Conservation (phyloP, 345 rosid species). For the Xanthoceras sorbifolium region DNA sequence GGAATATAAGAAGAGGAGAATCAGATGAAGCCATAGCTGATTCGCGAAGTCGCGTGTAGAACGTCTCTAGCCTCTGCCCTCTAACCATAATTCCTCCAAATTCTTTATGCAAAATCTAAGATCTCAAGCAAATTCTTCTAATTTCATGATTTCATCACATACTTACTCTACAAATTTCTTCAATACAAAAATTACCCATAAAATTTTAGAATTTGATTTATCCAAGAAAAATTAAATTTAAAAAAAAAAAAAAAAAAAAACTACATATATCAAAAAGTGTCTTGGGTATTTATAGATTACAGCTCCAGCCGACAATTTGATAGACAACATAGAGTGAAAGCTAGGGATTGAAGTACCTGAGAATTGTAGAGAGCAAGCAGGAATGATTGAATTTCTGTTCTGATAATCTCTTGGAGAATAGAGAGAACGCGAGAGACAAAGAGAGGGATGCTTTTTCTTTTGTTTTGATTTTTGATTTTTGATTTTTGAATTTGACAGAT, state of each 20-base stretch:
- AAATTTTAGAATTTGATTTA: no score
- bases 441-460: no score
- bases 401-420: not conserved
- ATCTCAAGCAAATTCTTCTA: no score
- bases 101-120: not conserved
- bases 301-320: not conserved
- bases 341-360: constrained; percentile 21
- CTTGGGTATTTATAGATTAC: not conserved
- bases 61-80: constrained; percentile 62
- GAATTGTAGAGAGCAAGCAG: constrained; percentile 4
- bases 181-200: constrained; percentile 21
- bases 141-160: not conserved
- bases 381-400: not conserved
- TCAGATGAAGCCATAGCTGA: constrained; percentile 57
- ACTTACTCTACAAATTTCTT: not conserved
- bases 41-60: constrained; percentile 71
- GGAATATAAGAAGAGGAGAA: constrained; percentile 81
- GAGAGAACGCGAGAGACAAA: constrained; percentile 4
- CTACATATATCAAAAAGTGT: no score
- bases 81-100: constrained; percentile 62
- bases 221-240: no score
- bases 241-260: no score
- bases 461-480: no score
- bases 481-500: no score
- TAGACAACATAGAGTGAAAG: not conserved